Conservation (phyloP, 306 rosid genomes). For the Prunus armeniaca region DNA sequence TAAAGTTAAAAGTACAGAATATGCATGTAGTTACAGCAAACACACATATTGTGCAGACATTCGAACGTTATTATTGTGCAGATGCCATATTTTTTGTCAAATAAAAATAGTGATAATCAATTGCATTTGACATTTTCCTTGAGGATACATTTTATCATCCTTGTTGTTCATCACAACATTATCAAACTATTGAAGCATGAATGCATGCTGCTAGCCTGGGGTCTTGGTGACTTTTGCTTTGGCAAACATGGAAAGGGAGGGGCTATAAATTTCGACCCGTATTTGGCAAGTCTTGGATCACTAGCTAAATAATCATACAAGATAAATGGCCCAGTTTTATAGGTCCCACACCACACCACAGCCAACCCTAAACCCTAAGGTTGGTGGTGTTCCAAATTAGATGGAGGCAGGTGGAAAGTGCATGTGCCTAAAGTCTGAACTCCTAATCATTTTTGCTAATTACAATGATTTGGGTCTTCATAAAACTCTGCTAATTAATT, state of each 20-base stretch:
- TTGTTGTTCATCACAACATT: too few species aligned
- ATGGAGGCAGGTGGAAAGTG: conserved; percentile 24
- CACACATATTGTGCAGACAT: too few species aligned
- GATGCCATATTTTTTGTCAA: rapidly evolving
- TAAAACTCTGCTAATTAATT: too few species aligned
- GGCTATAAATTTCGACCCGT: not conserved
- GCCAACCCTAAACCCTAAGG: not conserved
- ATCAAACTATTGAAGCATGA: not conserved
- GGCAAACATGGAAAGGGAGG: not conserved
- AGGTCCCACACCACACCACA: not conserved
- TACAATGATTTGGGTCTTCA: conserved; percentile 8
- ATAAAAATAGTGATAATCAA: not conserved
- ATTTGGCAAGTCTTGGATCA: not conserved
- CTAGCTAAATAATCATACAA: conserved; percentile 7
- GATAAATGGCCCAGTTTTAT: not conserved
- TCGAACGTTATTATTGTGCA: rapidly evolving
- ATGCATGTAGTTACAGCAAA: not conserved
- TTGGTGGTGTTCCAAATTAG: conserved; percentile 21
- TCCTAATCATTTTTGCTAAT: not conserved
- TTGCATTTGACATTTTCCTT: not conserved
- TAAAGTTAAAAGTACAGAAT: not conserved
- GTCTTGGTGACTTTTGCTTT: not conserved
- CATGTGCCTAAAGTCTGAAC: not conserved
- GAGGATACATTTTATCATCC: not conserved
- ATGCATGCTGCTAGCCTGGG: not conserved